Base-by-base conservation (phyloP, 345 rosid genomes). In the Salix purpurea region DNA sequence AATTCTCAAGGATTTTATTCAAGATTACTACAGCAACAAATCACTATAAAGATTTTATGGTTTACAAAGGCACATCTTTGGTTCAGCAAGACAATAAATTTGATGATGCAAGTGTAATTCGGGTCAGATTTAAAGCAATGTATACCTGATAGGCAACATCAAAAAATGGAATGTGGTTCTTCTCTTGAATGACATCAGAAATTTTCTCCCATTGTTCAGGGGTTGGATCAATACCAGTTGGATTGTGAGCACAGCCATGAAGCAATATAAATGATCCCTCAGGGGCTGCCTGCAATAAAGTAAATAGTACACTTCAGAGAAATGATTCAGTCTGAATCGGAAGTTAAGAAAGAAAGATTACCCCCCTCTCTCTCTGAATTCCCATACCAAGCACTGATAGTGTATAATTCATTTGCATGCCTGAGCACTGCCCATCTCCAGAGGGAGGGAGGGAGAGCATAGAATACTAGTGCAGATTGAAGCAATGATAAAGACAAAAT, bases 181-280 rank as follows among this genome's bases (percentile, higher is more conserved):
- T 96, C 86, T 91, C 94, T 84, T 91, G 94, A 87, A 96, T 92
- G 72, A 87, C 89, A 85, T 93, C 92, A 32, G 97, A 96, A 86
- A 93, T 92, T 77, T 86, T 85, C 68, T 88, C 91, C 98, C 99
- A 96, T 69, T 96, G 99, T 60, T 90, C 95, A 70, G 88, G 95
- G 39, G 97, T 96, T 81, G 95, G 98, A 86, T 96, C 98, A 71
- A 96, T 96, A 34, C 99, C 99, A 8, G 98, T 96, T 77, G 99
- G 98, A 86, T 96, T 96, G 89, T 93, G 99, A 73, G 99, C 99
- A 89, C 99, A 96, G 64, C 99, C 99, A 77, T 96, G 99, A 67
- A 96, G 99, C 89, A 93, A 80, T 60, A 96, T 78, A 86, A 93
- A 96, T 56, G 97, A 93, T 81, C 96, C 97, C 78, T 91, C 96